These are phyloP conservation scores for Suhomyces pyralidae DNA, from an alignment of 805 yeast genomes.

Conservation along the genomic window DNA sequence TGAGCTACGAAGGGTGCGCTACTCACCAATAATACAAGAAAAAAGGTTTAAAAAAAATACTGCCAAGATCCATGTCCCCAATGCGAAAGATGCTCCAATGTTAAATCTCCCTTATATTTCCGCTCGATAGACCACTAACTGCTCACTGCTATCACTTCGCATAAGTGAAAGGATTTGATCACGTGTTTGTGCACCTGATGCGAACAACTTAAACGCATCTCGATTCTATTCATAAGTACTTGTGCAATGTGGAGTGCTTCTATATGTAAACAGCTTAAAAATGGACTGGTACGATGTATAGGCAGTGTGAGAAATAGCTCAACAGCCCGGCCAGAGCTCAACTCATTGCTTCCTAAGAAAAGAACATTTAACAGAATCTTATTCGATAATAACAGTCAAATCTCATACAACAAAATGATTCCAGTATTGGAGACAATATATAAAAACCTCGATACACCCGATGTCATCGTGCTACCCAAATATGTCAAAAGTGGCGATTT, in stretches of 20 bases:
- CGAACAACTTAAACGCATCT: background rate
- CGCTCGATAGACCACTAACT: background rate
- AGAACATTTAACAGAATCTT: constrained; percentile 55
- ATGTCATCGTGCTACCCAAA: constrained; percentile 38
- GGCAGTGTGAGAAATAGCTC: background rate
- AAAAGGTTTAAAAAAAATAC: no score
- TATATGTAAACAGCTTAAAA: background rate
- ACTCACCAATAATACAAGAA: background rate
- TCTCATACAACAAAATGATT: constrained; percentile 50
- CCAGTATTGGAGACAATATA: constrained; percentile 55
- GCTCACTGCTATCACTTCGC: no score
- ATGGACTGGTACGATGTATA: background rate
- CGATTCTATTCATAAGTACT: background rate
- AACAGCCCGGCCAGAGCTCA: constrained; percentile 29
- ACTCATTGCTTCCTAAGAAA: constrained; percentile 51
- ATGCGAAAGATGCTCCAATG: background rate
- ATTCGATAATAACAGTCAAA: constrained; percentile 63
- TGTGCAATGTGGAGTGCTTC: background rate
- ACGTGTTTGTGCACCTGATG: background rate
- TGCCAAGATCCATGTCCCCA: background rate
- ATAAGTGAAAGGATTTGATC: no score
- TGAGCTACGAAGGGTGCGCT: background rate
- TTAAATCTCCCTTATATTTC: no score
- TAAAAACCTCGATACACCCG: constrained; percentile 41
- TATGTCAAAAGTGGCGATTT: constrained; percentile 56